Evolutionary conservation across 441 rosid species (phyloP).

Genomic region (Gossypium schwendimanii): DNA sequence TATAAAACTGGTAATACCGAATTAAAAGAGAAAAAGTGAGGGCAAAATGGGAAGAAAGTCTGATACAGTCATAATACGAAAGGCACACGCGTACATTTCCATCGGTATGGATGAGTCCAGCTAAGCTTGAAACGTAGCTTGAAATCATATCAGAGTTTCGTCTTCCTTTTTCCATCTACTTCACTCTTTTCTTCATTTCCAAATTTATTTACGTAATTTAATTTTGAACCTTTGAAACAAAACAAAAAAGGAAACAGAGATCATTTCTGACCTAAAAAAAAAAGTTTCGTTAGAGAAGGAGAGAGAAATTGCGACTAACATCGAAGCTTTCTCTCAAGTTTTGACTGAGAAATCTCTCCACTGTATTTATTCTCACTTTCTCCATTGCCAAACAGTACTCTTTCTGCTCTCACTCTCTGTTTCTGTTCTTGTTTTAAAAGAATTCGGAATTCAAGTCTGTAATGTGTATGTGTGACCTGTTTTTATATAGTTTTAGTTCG

Average conservation of each 20-base stretch:
- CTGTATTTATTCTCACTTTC: slow-evolving; percentile 12
- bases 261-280: slow-evolving; percentile 14
- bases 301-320: not conserved
- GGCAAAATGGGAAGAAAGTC: no score
- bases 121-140: not conserved
- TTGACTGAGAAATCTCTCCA: slow-evolving; percentile 17
- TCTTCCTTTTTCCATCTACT: not conserved
- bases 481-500: slow-evolving; percentile 11
- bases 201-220: not conserved
- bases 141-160: not conserved
- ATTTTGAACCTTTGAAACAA: not conserved
- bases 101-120: not conserved
- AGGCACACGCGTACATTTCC: slow-evolving; percentile 5
- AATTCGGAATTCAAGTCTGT: not conserved
- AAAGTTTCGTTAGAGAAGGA: not conserved
- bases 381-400: slow-evolving; percentile 5
- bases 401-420: not conserved
- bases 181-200: not conserved
- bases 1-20: no score
- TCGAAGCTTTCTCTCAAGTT: slow-evolving; percentile 19
- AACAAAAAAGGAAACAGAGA: slow-evolving; percentile 7
- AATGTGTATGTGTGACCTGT: not conserved
- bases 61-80: not conserved
- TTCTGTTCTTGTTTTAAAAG: not conserved
- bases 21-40: no score